Evolutionary conservation across 805 yeast species (phyloP).

Genomic region (Kodamaea jinghongensis): DNA sequence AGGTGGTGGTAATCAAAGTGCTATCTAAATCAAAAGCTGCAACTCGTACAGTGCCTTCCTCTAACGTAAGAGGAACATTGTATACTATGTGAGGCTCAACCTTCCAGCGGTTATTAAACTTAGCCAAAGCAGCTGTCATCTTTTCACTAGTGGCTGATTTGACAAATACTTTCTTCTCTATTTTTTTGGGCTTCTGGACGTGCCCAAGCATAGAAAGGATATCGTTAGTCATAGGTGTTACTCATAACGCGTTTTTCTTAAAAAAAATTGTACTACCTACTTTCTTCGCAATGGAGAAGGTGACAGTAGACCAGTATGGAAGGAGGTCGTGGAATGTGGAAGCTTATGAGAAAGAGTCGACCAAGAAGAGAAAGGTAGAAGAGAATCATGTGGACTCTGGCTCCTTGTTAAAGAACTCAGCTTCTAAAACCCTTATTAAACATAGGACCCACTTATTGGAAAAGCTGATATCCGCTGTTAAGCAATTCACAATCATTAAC

Average conservation of each 20-base stretch:
- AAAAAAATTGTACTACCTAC: background rate
- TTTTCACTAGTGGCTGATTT: background rate
- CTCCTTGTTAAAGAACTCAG: conserved; percentile 10
- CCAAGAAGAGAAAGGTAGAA: conserved; percentile 17
- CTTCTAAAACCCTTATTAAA: conserved; percentile 19
- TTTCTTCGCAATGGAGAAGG: conserved; percentile 15
- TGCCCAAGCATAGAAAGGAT: conserved; percentile 3
- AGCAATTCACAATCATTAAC: conserved; percentile 33
- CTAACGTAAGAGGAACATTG: conserved; percentile 1
- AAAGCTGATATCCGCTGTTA: conserved; percentile 32
- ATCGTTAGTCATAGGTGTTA: conserved; percentile 7
- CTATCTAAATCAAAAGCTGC: conserved; percentile 87
- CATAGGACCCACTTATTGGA: conserved; percentile 33
- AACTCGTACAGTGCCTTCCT: conserved; percentile 30
- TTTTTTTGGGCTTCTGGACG: background rate
- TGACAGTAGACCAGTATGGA: conserved; percentile 49
- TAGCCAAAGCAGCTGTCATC: background rate
- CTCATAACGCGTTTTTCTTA: background rate
- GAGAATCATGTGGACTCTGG: conserved; percentile 5
- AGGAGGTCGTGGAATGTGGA: conserved; percentile 72
- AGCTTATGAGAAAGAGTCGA: conserved; percentile 54
- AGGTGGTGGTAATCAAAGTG: conserved; percentile 66
- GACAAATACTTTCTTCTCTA: background rate
- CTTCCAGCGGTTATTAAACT: conserved; percentile 6
- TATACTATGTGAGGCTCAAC: conserved; percentile 4